Evolutionary conservation across 768 basidiomycete species (phyloP), one percentile per base, ranked within the genome.

Genomic region (Pholiota microspora): DNA sequence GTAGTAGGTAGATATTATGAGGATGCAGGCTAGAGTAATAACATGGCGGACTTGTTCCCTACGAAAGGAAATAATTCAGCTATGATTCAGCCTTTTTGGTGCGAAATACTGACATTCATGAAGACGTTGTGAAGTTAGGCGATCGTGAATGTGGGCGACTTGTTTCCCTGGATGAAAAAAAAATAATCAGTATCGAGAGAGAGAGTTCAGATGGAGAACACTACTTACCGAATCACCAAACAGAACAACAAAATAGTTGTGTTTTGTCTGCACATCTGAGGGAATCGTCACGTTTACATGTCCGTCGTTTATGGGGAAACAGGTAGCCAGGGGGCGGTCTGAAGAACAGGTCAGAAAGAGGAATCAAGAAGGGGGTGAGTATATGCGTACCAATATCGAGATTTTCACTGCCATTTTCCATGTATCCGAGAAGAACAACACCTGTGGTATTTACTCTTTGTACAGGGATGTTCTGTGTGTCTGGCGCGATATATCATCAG

Each of bases 191-290:
- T 15, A 4, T 18, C 24, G 12, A 25, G 6, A 8, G 12, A 12
- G 13, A 13, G 36, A 18, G 31, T 29, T 6, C 2, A 7, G 59
- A 71, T 63, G 40, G 51, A 10, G 16, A 56, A 64, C 67, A 13
- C 48, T 58, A 66, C 77, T 71, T 48, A 74, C 78, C 4, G 78
- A 79, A 62, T 80, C 76, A 36, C 78, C 79, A 40, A 80, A 66
- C 27, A 80, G 66, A 58, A 80, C 79, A 51, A 80, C 66, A 53
- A 79, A 73, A 63, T 81, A 81, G 60, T 75, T 69, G 54, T 70
- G 54, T 29, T 75, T 63, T 10, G 64, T 36, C 9, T 67, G 16
- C 13, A 76, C 67, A 31, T 71, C 59, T 25, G 53, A 55, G 9
- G 78, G 77, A 27, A 79, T 71, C 24, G 60, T 72, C 32, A 80